Conservation (phyloP, 2,329 filamentous ascomycete species). For the Trichophyton mentagrophytes region DNA sequence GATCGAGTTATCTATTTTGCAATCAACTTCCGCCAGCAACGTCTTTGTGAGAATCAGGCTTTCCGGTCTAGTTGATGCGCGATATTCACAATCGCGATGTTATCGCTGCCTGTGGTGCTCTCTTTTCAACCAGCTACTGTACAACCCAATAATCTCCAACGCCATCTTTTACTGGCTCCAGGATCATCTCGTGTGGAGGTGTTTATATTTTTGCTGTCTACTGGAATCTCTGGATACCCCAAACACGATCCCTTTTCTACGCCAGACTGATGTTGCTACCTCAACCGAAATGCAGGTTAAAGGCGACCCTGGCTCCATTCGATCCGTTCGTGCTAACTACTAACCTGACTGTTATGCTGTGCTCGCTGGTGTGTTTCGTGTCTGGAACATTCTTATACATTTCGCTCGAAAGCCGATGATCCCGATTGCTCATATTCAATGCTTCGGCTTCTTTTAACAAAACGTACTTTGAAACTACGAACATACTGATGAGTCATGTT, state of each 20-base stretch:
- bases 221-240: neutral
- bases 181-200: too few species aligned
- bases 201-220: neutral
- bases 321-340: constrained; percentile 20
- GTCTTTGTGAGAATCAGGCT: neutral
- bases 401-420: constrained; percentile 10
- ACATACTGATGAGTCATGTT: constrained; percentile 38
- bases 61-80: neutral
- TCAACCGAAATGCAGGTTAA: neutral
- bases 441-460: constrained; percentile 10
- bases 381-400: constrained; percentile 15
- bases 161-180: too few species aligned
- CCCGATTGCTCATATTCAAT: constrained; percentile 16
- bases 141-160: too few species aligned
- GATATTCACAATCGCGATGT: neutral
- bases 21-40: neutral
- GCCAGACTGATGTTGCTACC: neutral
- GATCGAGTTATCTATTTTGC: neutral
- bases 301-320: neutral
- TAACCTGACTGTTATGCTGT: constrained; percentile 39
- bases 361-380: constrained; percentile 45
- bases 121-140: too few species aligned
- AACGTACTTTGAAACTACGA: constrained; percentile 13
- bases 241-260: neutral
- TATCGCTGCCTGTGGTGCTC: too few species aligned